These are phyloP conservation scores for Saccharum spontaneum DNA, from an alignment of 176 grass and related monocot genomes.

Conservation along the genomic window DNA sequence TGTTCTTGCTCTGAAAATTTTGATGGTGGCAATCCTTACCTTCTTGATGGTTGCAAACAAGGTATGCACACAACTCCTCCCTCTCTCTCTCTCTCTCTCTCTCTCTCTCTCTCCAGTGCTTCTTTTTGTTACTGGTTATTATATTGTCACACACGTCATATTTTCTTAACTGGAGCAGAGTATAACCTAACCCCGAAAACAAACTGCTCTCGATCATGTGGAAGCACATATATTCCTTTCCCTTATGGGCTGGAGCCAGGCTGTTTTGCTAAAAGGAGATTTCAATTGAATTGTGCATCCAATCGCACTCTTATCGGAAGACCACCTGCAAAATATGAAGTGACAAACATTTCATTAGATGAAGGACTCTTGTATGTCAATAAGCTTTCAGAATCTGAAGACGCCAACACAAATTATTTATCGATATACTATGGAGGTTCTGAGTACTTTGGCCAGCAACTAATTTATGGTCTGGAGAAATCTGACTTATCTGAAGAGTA, in stretches of 20 bases:
- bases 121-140: background rate
- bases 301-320: constrained; percentile 37
- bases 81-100: too few relatives aligned
- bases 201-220: constrained; percentile 45
- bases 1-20: constrained; percentile 24
- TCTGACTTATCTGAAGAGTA: constrained; percentile 32
- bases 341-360: constrained; percentile 39
- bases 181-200: background rate
- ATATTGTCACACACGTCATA: background rate
- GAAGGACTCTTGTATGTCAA: constrained; percentile 38
- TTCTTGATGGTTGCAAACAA: constrained; percentile 34
- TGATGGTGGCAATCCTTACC: constrained; percentile 34
- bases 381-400: constrained; percentile 31
- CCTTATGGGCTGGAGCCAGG: constrained; percentile 41
- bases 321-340: constrained; percentile 38
- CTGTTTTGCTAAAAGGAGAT: constrained; percentile 35
- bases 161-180: constrained; percentile 16
- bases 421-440: constrained; percentile 39
- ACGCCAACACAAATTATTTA: constrained; percentile 24
- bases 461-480: constrained; percentile 36
- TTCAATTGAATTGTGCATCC: constrained; percentile 31
- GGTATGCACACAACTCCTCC: background rate
- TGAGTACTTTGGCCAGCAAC: constrained; percentile 37
- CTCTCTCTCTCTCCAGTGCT: background rate
- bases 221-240: constrained; percentile 41